Percentiles rank a stretch among this genome's conserved stretches.
phyloP scores from a whole-genome alignment of 169 alveolate genomes.

The Plasmodium knowlesi region DNA sequence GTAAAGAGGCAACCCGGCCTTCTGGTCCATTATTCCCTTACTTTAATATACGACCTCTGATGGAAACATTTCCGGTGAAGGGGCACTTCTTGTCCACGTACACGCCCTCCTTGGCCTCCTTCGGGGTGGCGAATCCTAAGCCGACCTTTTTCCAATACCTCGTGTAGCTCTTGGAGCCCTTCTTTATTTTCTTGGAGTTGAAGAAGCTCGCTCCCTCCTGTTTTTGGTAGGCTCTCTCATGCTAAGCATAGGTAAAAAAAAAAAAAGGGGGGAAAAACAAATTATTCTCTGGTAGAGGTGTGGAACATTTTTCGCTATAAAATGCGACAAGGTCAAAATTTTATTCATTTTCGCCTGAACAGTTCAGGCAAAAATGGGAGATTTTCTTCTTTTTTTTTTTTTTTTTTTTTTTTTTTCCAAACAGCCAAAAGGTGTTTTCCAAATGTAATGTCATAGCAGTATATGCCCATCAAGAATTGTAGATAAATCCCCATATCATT shows the following conservation, averaged over 20 bases:
- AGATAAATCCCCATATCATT: background rate
- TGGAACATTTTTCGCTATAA: background rate
- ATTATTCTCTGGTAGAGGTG: background rate
- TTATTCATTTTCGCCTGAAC: background rate
- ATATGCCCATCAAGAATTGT: background rate
- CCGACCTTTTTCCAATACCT: conserved; percentile 98
- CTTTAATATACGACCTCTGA: conserved; percentile 98
- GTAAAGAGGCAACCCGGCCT: background rate
- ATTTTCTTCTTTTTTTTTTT: background rate
- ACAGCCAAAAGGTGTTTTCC: background rate
- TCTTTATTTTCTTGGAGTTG: conserved; percentile 87
- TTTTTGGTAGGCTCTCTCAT: conserved; percentile 92
- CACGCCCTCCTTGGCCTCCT: conserved; percentile 98
- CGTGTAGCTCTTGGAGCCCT: conserved; percentile 88
- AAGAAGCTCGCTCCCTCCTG: conserved; percentile 91
- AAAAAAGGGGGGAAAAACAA: background rate
- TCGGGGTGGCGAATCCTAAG: conserved; percentile 98
- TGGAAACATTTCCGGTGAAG: conserved; percentile 98
- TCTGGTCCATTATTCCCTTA: conserved; percentile 86
- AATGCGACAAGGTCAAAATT: background rate
- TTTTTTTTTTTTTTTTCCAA: background rate
- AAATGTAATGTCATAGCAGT: background rate
- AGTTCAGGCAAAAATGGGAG: background rate
- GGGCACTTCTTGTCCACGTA: conserved; percentile 99
- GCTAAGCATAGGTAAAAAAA: conserved; percentile 1